phyloP scores from a whole-genome alignment of 2,329 filamentous ascomycete species.

The Chrysosporium queenslandicum region DNA sequence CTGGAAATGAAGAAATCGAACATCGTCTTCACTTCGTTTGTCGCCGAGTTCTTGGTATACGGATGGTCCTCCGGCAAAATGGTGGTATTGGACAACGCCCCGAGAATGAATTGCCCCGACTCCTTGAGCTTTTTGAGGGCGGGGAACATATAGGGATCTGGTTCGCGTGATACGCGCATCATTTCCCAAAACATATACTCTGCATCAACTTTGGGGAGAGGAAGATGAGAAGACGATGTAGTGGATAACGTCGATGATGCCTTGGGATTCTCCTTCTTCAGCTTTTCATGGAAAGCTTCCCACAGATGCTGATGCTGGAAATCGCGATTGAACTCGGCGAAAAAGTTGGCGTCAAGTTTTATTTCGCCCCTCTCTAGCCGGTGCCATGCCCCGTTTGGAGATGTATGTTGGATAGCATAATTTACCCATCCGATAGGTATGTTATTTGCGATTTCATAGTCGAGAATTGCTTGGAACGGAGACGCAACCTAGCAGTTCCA shows the following conservation, averaged over 20 bases:
- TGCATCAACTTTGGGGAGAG: constrained; percentile 63
- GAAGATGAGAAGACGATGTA: constrained; percentile 39
- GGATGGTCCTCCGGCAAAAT: constrained; percentile 60
- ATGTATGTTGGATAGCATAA: constrained; percentile 69
- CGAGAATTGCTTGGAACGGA: constrained; percentile 83
- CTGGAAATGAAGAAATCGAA: constrained; percentile 87
- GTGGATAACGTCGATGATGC: constrained; percentile 7
- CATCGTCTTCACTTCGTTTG: constrained; percentile 50
- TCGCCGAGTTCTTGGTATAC: constrained; percentile 16
- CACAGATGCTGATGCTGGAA: constrained; percentile 58
- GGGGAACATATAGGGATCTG: constrained; percentile 82
- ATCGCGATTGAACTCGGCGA: constrained; percentile 63
- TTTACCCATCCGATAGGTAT: constrained; percentile 90
- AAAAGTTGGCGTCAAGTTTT: constrained; percentile 63
- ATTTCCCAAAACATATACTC: constrained; percentile 80
- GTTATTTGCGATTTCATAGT: constrained; percentile 66
- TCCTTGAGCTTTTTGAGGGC: constrained; percentile 60
- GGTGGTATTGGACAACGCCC: constrained; percentile 80
- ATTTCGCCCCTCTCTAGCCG: constrained; percentile 76
- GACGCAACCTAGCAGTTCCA: constrained; percentile 65
- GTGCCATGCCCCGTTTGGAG: constrained; percentile 78
- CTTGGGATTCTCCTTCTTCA: constrained; percentile 21
- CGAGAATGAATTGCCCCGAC: constrained; percentile 59
- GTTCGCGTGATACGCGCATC: constrained; percentile 62
- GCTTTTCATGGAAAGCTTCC: constrained; percentile 47